Evolutionary conservation across 2,329 filamentous ascomycete genomes (phyloP).

Genomic region (Boeremia exigua): DNA sequence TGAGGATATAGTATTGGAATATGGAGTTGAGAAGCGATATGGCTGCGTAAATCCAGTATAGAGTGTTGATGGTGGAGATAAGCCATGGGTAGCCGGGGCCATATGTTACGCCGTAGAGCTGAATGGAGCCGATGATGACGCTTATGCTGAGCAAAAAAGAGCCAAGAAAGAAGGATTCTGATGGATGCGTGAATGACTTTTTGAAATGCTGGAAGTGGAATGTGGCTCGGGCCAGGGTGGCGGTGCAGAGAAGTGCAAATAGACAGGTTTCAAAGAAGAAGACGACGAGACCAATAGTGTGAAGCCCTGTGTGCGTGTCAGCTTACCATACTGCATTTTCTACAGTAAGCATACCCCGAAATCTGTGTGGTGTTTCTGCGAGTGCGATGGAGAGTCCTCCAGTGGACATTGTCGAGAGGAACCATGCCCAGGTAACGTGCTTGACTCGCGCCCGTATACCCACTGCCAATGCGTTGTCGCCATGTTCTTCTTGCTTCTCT

Average conservation of each 20-base stretch:
- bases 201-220: slow-evolving; percentile 50
- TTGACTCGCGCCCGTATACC: slow-evolving; percentile 31
- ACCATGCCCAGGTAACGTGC: slow-evolving; percentile 56
- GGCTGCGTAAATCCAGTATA: slow-evolving; percentile 53
- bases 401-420: slow-evolving; percentile 54
- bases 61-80: slow-evolving; percentile 35
- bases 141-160: slow-evolving; percentile 47
- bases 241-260: slow-evolving; percentile 42
- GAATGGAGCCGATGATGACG: slow-evolving; percentile 48
- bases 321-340: neutral
- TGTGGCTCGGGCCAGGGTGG: slow-evolving; percentile 49
- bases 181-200: slow-evolving; percentile 53
- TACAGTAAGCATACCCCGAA: slow-evolving; percentile 22
- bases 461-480: slow-evolving; percentile 2
- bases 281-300: slow-evolving; percentile 57
- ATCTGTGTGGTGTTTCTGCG: slow-evolving; percentile 51
- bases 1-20: slow-evolving; percentile 66
- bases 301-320: slow-evolving; percentile 48
- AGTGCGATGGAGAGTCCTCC: slow-evolving; percentile 54
- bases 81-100: slow-evolving; percentile 48
- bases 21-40: slow-evolving; percentile 43
- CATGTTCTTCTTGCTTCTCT: slow-evolving; percentile 3
- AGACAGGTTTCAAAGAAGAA: slow-evolving; percentile 57
- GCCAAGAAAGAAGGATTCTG: slow-evolving; percentile 56
- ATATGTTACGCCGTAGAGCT: slow-evolving; percentile 36